Conservation (phyloP, 192 early-diverging fungal genomes). For the Coemansia sp. region DNA sequence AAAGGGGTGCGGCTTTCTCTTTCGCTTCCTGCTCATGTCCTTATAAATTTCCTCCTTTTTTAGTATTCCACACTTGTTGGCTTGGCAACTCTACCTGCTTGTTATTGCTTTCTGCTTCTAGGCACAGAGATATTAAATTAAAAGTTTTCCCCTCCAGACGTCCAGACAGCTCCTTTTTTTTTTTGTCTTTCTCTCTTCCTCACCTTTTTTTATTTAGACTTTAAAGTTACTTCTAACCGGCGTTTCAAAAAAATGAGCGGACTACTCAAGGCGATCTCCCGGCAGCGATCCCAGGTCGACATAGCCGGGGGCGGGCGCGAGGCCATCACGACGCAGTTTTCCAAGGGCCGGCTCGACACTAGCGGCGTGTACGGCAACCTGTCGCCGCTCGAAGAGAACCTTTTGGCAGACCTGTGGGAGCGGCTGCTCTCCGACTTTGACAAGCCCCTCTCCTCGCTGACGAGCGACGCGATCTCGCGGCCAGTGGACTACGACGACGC, state of each 20-base stretch:
- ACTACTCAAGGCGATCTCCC: constrained; percentile 44
- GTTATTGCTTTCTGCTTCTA: too few relatives aligned
- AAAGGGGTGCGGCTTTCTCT: too few relatives aligned
- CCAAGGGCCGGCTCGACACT: constrained; percentile 43
- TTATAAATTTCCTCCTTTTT: too few relatives aligned
- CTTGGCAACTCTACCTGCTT: too few relatives aligned
- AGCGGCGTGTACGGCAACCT: constrained; percentile 34
- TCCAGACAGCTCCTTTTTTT: too few relatives aligned
- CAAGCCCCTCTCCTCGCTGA: constrained; percentile 32
- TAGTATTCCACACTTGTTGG: too few relatives aligned
- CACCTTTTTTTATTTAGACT: too few relatives aligned
- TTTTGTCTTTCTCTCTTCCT: too few relatives aligned
- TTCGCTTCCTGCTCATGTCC: too few relatives aligned
- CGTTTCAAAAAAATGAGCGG: constrained; percentile 27
- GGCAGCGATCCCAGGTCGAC: constrained; percentile 37
- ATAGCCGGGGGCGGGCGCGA: constrained; percentile 31
- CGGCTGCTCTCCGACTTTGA: constrained; percentile 48
- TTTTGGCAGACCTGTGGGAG: constrained; percentile 47
- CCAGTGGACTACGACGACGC: constrained; percentile 41
- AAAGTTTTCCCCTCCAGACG: too few relatives aligned
- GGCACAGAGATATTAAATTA: too few relatives aligned
- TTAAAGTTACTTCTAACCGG: too few relatives aligned
- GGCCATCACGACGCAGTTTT: constrained; percentile 45
- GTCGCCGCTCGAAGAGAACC: constrained; percentile 37
- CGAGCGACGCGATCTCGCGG: constrained; percentile 28